These are phyloP conservation scores for Curvularia lunata DNA, from an alignment of 2,329 filamentous ascomycete species.

Conservation along the genomic window DNA sequence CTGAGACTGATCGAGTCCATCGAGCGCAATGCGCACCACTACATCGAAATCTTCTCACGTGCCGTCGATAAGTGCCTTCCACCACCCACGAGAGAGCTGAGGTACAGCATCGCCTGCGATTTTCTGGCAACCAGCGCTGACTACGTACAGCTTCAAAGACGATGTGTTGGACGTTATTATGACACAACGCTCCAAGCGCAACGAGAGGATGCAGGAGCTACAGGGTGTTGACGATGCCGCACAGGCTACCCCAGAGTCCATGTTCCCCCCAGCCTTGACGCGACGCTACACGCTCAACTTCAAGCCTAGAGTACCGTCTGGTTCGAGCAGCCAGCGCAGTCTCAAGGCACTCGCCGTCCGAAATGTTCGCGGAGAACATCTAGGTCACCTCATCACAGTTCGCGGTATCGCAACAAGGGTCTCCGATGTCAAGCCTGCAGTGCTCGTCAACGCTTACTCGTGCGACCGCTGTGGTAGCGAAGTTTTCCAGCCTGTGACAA, in stretches of 20 bases:
- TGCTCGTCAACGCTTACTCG: slow-evolving; percentile 97
- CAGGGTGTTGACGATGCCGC: slow-evolving; percentile 54
- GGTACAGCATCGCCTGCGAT: slow-evolving; percentile 58
- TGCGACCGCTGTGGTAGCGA: slow-evolving; percentile 96
- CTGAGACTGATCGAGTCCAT: slow-evolving; percentile 81
- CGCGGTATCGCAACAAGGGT: slow-evolving; percentile 93
- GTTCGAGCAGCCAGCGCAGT: slow-evolving; percentile 65
- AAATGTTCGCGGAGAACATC: slow-evolving; percentile 88
- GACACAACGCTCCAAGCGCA: slow-evolving; percentile 85
- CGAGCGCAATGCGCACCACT: slow-evolving; percentile 90
- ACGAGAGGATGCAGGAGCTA: slow-evolving; percentile 69
- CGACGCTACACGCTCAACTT: slow-evolving; percentile 95
- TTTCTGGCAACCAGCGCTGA: slow-evolving; percentile 26
- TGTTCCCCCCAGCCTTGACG: slow-evolving; percentile 90
- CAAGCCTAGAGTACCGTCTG: slow-evolving; percentile 81
- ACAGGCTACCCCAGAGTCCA: slow-evolving; percentile 72
- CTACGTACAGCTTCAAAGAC: slow-evolving; percentile 79
- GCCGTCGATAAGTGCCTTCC: slow-evolving; percentile 90
- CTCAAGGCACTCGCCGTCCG: slow-evolving; percentile 82
- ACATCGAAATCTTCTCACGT: slow-evolving; percentile 87
- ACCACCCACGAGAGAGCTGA: slow-evolving; percentile 75
- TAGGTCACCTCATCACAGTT: slow-evolving; percentile 91
- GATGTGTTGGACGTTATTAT: slow-evolving; percentile 97
- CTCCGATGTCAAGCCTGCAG: slow-evolving; percentile 95
- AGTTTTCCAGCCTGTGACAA: slow-evolving; percentile 93